Evolutionary conservation across 2,329 filamentous ascomycete genomes (phyloP).

Genomic region (Raffaelea albimanens): DNA sequence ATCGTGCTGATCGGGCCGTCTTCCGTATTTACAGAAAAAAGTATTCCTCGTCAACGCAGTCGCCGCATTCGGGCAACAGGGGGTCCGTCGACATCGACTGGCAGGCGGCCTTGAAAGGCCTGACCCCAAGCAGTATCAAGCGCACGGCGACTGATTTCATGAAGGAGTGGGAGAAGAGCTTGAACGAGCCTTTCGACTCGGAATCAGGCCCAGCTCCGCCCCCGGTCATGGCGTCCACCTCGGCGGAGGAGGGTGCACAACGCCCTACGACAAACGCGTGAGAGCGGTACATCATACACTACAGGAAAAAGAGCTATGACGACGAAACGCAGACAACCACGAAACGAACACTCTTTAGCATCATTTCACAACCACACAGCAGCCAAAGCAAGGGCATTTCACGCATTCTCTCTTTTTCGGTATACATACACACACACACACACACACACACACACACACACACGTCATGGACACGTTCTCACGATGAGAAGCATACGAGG

Average conservation of each 20-base stretch:
- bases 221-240: not conserved
- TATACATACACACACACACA: not conserved
- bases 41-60: conserved; percentile 1
- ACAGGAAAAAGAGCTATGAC: not conserved
- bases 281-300: no score
- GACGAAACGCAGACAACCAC: not conserved
- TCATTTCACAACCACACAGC: no score
- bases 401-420: no score
- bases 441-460: not conserved
- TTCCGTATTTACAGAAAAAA: conserved; percentile 2
- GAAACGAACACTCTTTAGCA: no score
- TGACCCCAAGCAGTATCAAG: conserved; percentile 69
- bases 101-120: conserved; percentile 62
- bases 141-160: conserved; percentile 77
- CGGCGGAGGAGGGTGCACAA: no score
- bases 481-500: no score
- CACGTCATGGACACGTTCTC: not conserved
- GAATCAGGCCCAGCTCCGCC: no score
- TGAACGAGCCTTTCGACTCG: conserved; percentile 39
- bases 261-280: no score
- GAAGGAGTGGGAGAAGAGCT: conserved; percentile 81
- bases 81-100: conserved; percentile 41
- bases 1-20: not conserved
- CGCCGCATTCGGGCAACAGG: conserved; percentile 25
- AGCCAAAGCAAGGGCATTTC: no score